phyloP scores from a whole-genome alignment of 2,329 filamentous ascomycete genomes.

The Lithohypha guttulata region DNA sequence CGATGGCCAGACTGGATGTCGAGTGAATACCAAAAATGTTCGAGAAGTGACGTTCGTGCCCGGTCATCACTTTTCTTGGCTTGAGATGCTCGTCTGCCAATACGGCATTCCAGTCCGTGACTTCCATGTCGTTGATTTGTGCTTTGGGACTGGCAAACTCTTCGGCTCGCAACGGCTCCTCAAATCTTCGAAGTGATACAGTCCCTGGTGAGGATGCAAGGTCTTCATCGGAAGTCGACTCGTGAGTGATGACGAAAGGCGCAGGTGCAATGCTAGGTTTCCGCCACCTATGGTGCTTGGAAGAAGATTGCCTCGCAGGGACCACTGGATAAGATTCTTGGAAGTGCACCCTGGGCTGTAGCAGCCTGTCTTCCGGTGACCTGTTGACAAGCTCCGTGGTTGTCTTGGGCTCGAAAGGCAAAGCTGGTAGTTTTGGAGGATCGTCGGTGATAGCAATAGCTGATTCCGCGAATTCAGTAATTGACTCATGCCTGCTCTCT shows the following conservation, averaged over 20 bases:
- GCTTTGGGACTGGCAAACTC: not conserved
- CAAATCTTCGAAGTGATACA: too few species aligned
- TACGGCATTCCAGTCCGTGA: not conserved
- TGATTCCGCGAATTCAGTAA: not conserved
- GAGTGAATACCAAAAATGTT: conserved; percentile 17
- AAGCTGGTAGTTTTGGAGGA: too few species aligned
- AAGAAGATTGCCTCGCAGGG: not conserved
- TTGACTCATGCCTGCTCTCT: not conserved
- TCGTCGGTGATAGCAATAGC: too few species aligned
- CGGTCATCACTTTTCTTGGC: conserved; percentile 3
- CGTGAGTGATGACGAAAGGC: not conserved
- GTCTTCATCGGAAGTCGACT: not conserved
- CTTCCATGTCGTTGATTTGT: not conserved
- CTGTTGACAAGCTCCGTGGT: not conserved
- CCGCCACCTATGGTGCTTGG: not conserved
- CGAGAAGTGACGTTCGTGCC: conserved; percentile 18
- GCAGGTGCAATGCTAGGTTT: not conserved
- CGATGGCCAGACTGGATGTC: conserved; percentile 12
- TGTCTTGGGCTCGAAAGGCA: not conserved
- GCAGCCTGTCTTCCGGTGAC: not conserved
- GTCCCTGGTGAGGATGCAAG: too few species aligned
- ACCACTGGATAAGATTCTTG: not conserved
- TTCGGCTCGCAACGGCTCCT: too few species aligned
- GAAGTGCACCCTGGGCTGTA: not conserved
- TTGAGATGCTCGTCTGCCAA: conserved; percentile 7